phyloP scores from a whole-genome alignment of 176 grass and related monocot genomes.

The Poa pratensis region DNA sequence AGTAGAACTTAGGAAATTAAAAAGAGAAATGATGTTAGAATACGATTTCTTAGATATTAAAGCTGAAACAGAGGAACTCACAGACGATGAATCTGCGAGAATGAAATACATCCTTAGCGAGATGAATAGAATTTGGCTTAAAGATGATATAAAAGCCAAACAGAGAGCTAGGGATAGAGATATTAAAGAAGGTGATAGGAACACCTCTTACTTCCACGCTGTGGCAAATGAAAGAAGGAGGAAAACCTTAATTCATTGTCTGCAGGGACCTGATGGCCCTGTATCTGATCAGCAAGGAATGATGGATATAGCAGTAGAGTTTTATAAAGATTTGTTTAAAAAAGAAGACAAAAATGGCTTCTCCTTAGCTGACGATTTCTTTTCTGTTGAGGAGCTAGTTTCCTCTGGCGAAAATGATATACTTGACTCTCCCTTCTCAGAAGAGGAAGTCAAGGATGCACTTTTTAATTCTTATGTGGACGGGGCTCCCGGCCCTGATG shows the following conservation, averaged over 20 bases:
- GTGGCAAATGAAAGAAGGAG: background rate
- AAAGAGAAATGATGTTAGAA: background rate
- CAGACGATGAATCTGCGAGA: accelerated
- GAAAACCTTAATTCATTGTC: background rate
- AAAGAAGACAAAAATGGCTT: background rate
- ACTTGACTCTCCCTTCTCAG: background rate
- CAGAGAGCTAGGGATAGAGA: background rate
- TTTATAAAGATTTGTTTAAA: background rate
- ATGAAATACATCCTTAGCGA: background rate
- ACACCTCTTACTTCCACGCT: background rate
- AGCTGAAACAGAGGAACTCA: background rate
- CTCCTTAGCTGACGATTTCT: background rate
- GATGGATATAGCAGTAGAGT: background rate
- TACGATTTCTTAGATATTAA: background rate
- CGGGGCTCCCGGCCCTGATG: background rate
- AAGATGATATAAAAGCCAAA: background rate
- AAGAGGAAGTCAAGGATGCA: background rate
- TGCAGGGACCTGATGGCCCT: background rate
- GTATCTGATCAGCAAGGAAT: background rate
- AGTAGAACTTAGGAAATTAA: background rate
- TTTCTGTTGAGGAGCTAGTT: accelerated
- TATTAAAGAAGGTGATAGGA: background rate
- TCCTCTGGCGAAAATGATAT: accelerated
- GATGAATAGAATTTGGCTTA: background rate
- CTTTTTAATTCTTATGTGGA: background rate